A percentile compares a stretch with the other conserved stretches of the same genome.
phyloP scores from a whole-genome alignment of 2,329 filamentous ascomycete species.

The Cercospora sojina region DNA sequence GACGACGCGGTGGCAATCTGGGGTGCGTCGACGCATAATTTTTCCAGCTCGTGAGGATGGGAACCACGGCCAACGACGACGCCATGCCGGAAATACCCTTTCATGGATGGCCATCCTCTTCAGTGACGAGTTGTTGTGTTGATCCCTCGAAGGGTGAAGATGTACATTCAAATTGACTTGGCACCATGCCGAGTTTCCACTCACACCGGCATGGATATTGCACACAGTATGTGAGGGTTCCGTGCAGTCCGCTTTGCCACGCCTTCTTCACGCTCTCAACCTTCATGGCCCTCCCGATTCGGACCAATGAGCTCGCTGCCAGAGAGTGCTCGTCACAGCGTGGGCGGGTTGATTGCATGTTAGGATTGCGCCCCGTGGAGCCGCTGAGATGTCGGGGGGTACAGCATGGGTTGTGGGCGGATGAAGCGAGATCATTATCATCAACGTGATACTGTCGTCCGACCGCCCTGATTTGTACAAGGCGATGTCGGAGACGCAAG shows the following conservation, averaged over 20 bases:
- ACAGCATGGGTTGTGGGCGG: slow-evolving; percentile 8
- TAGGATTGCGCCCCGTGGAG: slow-evolving; percentile 4
- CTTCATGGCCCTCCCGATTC: slow-evolving; percentile 19
- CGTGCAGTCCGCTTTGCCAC: slow-evolving; percentile 14
- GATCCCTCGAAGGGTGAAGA: background rate
- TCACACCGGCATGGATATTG: slow-evolving; percentile 2
- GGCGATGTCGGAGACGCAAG: background rate
- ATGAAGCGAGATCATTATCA: background rate
- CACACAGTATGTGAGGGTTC: background rate
- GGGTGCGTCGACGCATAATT: slow-evolving; percentile 7
- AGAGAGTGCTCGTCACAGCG: background rate
- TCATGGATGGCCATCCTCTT: slow-evolving; percentile 5
- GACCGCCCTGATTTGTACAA: background rate
- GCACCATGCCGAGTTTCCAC: slow-evolving; percentile 6
- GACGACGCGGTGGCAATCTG: slow-evolving; percentile 17
- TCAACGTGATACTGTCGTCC: slow-evolving; percentile 3
- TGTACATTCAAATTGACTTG: background rate
- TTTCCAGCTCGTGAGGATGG: background rate
- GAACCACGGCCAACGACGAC: background rate
- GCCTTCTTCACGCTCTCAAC: slow-evolving; percentile 21
- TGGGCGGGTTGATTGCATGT: background rate
- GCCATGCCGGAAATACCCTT: background rate
- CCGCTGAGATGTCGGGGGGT: background rate
- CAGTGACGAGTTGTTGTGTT: background rate
- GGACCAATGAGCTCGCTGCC: slow-evolving; percentile 13